Percentiles rank a stretch among this genome's conserved stretches.
phyloP scores from a whole-genome alignment of 148 eudicot species.

The Rhododendron williamsianum region DNA sequence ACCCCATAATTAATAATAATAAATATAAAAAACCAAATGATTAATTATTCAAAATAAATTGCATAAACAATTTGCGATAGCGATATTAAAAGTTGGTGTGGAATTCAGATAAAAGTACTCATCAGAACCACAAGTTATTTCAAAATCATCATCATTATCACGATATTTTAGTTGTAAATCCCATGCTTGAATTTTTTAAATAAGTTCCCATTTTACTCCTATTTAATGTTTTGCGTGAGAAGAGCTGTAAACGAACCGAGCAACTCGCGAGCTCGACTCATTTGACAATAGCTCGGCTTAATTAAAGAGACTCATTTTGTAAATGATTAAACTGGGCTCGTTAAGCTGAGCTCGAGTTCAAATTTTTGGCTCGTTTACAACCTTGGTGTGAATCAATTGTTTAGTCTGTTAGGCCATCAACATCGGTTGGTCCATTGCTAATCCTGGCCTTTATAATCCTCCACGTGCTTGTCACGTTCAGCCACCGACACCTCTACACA shows the following conservation, averaged over 20 bases:
- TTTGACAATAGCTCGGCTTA: too few relatives aligned
- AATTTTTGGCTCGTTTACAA: too few relatives aligned
- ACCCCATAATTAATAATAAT: background rate
- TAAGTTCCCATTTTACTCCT: background rate
- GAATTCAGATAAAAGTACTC: background rate
- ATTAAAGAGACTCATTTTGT: too few relatives aligned
- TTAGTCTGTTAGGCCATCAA: slow-evolving; percentile 7
- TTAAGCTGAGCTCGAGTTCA: too few relatives aligned
- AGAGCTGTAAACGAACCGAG: too few relatives aligned
- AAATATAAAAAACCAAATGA: too few relatives aligned
- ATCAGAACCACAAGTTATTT: background rate
- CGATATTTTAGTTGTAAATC: background rate
- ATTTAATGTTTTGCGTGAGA: background rate
- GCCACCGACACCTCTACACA: slow-evolving; percentile 12
- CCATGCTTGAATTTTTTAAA: background rate
- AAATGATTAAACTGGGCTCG: too few relatives aligned
- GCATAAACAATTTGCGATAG: background rate
- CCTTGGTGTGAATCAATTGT: background rate
- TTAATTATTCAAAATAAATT: background rate
- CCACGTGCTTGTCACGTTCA: slow-evolving; percentile 2
- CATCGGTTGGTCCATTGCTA: slow-evolving; percentile 7
- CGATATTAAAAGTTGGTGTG: background rate
- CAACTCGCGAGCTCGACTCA: too few relatives aligned
- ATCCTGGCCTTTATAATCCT: background rate
- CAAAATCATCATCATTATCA: background rate